Conservation (phyloP, 441 rosid species). For the Mallotus japonicus region DNA sequence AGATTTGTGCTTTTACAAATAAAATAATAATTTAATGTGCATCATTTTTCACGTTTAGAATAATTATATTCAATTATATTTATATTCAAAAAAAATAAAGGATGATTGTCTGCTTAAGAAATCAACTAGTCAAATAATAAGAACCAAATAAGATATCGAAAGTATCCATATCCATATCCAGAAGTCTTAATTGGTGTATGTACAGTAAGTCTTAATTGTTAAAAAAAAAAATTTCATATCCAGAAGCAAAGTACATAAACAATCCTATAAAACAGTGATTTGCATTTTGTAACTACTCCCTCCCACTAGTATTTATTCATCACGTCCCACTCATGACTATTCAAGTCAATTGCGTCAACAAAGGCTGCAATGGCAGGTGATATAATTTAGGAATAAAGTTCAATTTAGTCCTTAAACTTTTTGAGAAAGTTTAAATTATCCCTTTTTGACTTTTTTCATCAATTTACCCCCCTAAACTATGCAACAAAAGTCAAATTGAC, state of each 20-base stretch:
- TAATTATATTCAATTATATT: background rate
- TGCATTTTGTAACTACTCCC: background rate
- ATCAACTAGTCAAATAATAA: background rate
- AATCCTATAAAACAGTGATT: background rate
- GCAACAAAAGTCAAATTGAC: too few relatives aligned
- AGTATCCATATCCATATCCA: too few relatives aligned
- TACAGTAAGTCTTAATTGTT: too few relatives aligned
- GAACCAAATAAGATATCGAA: background rate
- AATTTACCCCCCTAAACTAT: too few relatives aligned
- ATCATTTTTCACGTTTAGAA: background rate
- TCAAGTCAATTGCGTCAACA: constrained; percentile 1
- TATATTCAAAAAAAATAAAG: background rate
- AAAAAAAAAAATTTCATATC: too few relatives aligned
- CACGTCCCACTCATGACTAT: too few relatives aligned
- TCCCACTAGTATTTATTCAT: too few relatives aligned
- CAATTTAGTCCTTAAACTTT: too few relatives aligned
- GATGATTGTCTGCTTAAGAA: background rate
- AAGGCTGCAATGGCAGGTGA: constrained; percentile 14
- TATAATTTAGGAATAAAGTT: background rate
- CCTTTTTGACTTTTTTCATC: too few relatives aligned
- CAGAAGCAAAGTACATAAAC: background rate
- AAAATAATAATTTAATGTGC: background rate
- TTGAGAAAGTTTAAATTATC: too few relatives aligned
- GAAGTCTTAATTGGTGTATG: too few relatives aligned
- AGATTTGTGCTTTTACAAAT: background rate